These are phyloP conservation scores for Erythrophleum fordii DNA, from an alignment of 306 rosid species.

Conservation along the genomic window DNA sequence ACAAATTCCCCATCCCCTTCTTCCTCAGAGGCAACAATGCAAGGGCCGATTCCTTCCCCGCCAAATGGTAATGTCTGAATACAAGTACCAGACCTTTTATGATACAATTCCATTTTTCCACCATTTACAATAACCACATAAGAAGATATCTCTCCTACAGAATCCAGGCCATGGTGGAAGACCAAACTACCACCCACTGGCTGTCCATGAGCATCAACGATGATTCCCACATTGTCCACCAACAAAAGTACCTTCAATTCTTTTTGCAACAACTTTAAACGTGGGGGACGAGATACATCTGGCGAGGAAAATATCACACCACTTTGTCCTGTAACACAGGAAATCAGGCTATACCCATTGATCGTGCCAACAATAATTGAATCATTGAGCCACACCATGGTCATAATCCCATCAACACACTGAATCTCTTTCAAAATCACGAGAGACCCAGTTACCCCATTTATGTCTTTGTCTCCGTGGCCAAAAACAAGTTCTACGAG, in stretches of 20 bases:
- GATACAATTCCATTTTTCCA: slow-evolving; percentile 86
- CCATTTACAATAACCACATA: slow-evolving; percentile 81
- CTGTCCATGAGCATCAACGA: slow-evolving; percentile 75
- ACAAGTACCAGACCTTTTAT: slow-evolving; percentile 77
- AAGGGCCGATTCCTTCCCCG: slow-evolving; percentile 75
- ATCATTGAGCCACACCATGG: slow-evolving; percentile 92
- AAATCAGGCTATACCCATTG: slow-evolving; percentile 79
- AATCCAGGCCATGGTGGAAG: slow-evolving; percentile 66
- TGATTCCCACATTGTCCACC: slow-evolving; percentile 92
- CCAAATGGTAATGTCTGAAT: slow-evolving; percentile 77
- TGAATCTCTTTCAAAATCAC: slow-evolving; percentile 81
- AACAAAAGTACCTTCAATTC: slow-evolving; percentile 88
- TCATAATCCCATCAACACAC: slow-evolving; percentile 72
- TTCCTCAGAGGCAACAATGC: slow-evolving; percentile 78
- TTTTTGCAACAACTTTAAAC: slow-evolving; percentile 69
- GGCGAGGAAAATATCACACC: slow-evolving; percentile 85
- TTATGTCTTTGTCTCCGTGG: slow-evolving; percentile 53
- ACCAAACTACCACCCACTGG: slow-evolving; percentile 94
- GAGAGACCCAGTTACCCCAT: slow-evolving; percentile 53
- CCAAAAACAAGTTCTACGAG: slow-evolving; percentile 71
- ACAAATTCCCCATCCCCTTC: slow-evolving; percentile 64
- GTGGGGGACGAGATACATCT: slow-evolving; percentile 71
- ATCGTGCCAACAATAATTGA: slow-evolving; percentile 78
- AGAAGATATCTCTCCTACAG: slow-evolving; percentile 78
- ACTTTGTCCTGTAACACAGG: slow-evolving; percentile 77